These are phyloP conservation scores for Paxillus ammoniavirescens DNA, from an alignment of 768 basidiomycete genomes.

Conservation along the genomic window DNA sequence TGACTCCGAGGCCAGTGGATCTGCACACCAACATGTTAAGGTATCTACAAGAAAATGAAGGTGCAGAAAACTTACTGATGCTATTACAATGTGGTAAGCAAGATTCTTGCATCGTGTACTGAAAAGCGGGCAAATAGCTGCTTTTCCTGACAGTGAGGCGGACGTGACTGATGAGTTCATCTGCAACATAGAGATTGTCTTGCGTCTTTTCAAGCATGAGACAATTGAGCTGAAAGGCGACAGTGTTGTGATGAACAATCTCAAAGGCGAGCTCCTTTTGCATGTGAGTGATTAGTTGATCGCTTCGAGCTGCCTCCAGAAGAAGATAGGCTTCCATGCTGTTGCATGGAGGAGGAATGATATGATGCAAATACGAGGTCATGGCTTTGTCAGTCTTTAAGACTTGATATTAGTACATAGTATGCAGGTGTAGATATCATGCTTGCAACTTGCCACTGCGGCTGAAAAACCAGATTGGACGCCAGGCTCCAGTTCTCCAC, in stretches of 20 bases:
- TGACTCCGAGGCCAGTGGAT: no score
- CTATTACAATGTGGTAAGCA: no score
- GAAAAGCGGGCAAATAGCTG: not conserved
- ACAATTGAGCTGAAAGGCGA: conserved; percentile 1
- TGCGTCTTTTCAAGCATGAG: not conserved
- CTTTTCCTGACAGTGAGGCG: not conserved
- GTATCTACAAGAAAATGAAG: no score
- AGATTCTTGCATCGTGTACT: conserved; percentile 4
- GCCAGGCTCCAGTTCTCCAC: no score
- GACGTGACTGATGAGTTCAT: not conserved
- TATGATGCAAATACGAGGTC: not conserved
- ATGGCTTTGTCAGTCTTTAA: not conserved
- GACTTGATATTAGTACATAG: not conserved
- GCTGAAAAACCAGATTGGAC: not conserved
- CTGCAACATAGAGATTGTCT: not conserved
- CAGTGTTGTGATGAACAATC: not conserved
- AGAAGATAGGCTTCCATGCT: conserved; percentile 1
- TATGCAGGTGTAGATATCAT: not conserved
- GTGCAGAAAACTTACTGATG: no score
- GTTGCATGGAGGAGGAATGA: not conserved
- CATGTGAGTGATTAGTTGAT: not conserved
- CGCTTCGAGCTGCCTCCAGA: not conserved
- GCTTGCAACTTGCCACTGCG: not conserved
- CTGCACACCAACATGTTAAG: no score
- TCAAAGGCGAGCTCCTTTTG: not conserved